A percentile compares a stretch with the other conserved stretches of the same genome.
Conservation (phyloP, 2,329 filamentous ascomycete genomes). For the Macroventuria anomochaeta region DNA sequence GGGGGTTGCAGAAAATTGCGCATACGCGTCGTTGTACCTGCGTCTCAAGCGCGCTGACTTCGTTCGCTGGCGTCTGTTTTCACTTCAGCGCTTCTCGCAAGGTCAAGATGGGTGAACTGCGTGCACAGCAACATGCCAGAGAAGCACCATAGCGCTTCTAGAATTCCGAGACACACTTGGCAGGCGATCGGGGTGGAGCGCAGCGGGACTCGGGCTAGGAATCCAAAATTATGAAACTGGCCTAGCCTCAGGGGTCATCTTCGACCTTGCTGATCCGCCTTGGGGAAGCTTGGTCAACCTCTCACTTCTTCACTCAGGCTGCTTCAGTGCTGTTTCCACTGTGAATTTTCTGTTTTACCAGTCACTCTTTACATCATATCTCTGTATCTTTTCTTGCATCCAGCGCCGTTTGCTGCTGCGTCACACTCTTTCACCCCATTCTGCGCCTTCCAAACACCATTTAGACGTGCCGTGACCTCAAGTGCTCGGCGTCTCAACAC, state of each 20-base stretch:
- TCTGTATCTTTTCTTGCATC: slow-evolving; percentile 29
- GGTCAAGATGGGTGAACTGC: neutral
- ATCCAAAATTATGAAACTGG: slow-evolving; percentile 29
- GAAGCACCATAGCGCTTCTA: slow-evolving; percentile 9
- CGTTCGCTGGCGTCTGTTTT: slow-evolving; percentile 3
- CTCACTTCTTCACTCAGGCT: slow-evolving; percentile 41
- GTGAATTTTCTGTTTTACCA: slow-evolving; percentile 37
- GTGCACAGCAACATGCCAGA: slow-evolving; percentile 9
- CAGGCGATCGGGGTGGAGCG: slow-evolving; percentile 13
- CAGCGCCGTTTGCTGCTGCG: slow-evolving; percentile 33
- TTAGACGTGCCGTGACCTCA: slow-evolving; percentile 20
- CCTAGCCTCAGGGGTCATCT: slow-evolving; percentile 35
- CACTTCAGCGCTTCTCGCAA: neutral
- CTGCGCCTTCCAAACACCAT: slow-evolving; percentile 21
- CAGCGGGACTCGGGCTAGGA: slow-evolving; percentile 11
- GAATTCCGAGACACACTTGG: slow-evolving; percentile 15
- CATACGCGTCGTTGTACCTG: slow-evolving; percentile 21
- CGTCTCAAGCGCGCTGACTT: slow-evolving; percentile 13
- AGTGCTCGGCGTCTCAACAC: slow-evolving; percentile 32
- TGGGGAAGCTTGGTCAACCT: slow-evolving; percentile 33
- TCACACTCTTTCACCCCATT: slow-evolving; percentile 30
- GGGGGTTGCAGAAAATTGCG: slow-evolving; percentile 18
- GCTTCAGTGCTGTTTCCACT: slow-evolving; percentile 44
- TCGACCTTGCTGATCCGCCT: slow-evolving; percentile 31
- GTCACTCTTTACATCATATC: slow-evolving; percentile 37